These are phyloP conservation scores for Eutrema japonicum DNA, from an alignment of 345 rosid species.

Conservation along the genomic window DNA sequence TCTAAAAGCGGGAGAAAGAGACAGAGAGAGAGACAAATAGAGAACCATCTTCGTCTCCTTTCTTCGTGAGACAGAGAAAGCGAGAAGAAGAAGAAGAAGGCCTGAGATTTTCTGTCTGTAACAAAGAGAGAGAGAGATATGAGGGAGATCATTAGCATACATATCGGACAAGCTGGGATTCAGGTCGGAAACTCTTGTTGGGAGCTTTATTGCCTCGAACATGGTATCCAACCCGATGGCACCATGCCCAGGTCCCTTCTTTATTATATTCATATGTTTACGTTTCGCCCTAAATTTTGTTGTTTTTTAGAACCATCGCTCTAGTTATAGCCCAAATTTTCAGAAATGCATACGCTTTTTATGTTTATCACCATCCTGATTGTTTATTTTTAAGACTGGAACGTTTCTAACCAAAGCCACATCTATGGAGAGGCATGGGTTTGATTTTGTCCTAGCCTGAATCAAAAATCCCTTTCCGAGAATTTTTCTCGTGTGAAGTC, in stretches of 20 bases:
- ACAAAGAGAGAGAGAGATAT: conserved; percentile 20
- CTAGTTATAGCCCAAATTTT: too few species aligned
- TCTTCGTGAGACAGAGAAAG: not conserved
- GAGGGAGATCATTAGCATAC: conserved; percentile 68
- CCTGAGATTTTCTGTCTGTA: conserved; percentile 34
- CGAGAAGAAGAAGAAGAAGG: not conserved
- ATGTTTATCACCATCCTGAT: too few species aligned
- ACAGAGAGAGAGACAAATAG: not conserved
- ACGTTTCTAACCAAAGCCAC: too few species aligned
- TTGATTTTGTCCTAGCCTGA: not conserved
- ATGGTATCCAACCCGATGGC: conserved; percentile 77
- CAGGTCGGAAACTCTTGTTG: conserved; percentile 80
- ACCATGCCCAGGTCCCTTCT: conserved; percentile 57
- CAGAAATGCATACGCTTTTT: not conserved
- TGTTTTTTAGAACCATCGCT: too few species aligned
- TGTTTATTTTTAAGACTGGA: too few species aligned
- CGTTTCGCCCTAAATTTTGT: too few species aligned
- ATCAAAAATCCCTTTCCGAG: not conserved
- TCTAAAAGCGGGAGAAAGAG: conserved; percentile 20
- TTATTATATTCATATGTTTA: too few species aligned
- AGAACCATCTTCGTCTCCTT: conserved; percentile 1
- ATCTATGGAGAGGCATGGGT: too few species aligned
- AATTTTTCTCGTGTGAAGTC: not conserved
- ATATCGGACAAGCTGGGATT: conserved; percentile 80
- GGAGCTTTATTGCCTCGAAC: conserved; percentile 84